Base-by-base conservation (phyloP, 2,329 filamentous ascomycete genomes). In the Penicillium sp. region DNA sequence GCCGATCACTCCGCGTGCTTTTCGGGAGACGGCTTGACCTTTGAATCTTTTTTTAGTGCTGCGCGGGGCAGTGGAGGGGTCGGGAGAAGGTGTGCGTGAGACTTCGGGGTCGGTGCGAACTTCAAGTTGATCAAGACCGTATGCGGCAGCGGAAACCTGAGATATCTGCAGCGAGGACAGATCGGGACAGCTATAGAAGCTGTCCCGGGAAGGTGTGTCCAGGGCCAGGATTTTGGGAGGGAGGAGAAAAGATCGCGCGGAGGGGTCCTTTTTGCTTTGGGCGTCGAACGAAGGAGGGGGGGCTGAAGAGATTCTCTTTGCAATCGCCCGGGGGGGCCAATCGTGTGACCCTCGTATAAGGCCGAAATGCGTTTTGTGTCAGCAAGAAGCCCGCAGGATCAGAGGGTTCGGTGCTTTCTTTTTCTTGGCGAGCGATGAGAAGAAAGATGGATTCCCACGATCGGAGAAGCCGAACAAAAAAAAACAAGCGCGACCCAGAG, bases 111-210 rank as follows among this genome's bases (percentile, higher is more conserved):
- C 70, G 51, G 73, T 75, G 56, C 64, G 68, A 58, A 68, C 51
- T 57, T 71, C 67, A 55, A 54, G 52, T 4, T 63, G 64, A 54
- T 72, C 71, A 55, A 67, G 62, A 55, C 58, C 63, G 71, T 67
- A 65, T 57, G 70, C 68, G 40, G 58, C 57, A 33, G 60, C 55
- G 4, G 65, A 65, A 59, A 65, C 64, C 59, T 55, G 66, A 61
- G 66, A 66, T 62, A 66, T 69, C 68, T 65, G 73, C 65, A 78
- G 69, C 59, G 72, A 70, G 46, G 75, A 76, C 65, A 78, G 71
- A 71, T 79, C 76, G 69, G 76, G 76, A 75, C 76, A 79, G 76
- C 77, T 77, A 68, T 74, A 68, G 63, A 72, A 78, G 76, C 75
- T 76, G 75, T 74, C 73, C 73, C 74, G 73, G 67, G 71, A 71